These are phyloP conservation scores for Bacterosira constricta DNA, from an alignment of 108 stramenopile species.

Conservation along the genomic window DNA sequence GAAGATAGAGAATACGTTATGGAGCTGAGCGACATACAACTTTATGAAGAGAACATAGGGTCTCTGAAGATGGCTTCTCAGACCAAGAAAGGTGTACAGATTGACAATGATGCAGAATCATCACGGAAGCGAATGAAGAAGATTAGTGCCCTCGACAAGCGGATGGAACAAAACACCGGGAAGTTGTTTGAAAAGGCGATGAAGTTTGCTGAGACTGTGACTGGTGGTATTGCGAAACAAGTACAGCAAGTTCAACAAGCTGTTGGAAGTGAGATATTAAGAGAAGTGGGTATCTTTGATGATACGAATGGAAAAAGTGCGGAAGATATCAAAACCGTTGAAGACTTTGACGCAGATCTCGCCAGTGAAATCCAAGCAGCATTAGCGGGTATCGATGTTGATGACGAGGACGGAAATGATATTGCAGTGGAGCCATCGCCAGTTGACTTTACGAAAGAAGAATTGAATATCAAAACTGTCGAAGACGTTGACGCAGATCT, in stretches of 20 bases:
- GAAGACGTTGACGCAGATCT: conserved; percentile 37
- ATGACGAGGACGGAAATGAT: conserved; percentile 1
- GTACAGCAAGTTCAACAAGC: conserved; percentile 9
- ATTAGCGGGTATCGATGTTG: conserved; percentile 11
- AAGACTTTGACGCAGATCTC: conserved; percentile 38
- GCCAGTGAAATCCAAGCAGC: conserved; percentile 44
- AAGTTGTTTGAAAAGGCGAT: conserved; percentile 25
- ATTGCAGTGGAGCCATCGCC: neutral
- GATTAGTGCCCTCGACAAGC: conserved; percentile 24
- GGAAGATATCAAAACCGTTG: conserved; percentile 26
- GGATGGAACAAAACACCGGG: conserved; percentile 45
- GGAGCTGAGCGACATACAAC: conserved; percentile 30
- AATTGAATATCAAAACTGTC: conserved; percentile 22
- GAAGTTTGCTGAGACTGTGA: conserved; percentile 12
- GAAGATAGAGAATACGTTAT: conserved; percentile 30
- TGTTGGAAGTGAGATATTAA: neutral
- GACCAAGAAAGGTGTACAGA: conserved; percentile 10
- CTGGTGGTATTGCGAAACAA: conserved; percentile 21
- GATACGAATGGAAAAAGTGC: neutral
- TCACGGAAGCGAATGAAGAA: conserved; percentile 17
- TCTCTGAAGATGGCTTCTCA: conserved; percentile 23
- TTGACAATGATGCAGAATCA: neutral
- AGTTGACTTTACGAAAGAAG: no score
- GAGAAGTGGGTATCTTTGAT: neutral
- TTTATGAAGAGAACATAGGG: conserved; percentile 25